Percentiles rank a stretch among this genome's conserved stretches.
Evolutionary conservation across 2,329 filamentous ascomycete genomes (phyloP).

Genomic region (Apiospora sp.): DNA sequence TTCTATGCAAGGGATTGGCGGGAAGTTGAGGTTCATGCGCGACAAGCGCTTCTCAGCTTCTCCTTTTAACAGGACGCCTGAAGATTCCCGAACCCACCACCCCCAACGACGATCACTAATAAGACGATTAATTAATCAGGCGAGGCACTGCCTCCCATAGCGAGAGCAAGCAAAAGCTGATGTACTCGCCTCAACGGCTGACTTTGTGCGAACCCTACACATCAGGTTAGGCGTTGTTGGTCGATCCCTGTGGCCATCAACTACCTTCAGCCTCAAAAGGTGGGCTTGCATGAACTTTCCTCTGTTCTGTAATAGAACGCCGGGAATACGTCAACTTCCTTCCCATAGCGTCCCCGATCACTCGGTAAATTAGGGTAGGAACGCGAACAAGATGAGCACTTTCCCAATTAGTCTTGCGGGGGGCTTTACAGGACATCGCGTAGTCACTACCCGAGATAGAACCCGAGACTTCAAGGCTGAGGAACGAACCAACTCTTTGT

Average conservation of each 20-base stretch:
- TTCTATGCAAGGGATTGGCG: not conserved
- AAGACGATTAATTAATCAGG: not conserved
- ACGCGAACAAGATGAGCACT: slow-evolving; percentile 8
- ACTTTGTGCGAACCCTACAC: not conserved
- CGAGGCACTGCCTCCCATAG: not conserved
- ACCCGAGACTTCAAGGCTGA: slow-evolving; percentile 14
- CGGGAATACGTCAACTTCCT: not conserved
- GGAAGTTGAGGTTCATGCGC: not conserved
- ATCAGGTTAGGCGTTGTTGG: slow-evolving; percentile 7
- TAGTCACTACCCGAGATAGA: not conserved
- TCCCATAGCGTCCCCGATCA: not conserved
- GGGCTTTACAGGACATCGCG: not conserved
- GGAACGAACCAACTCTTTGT: not conserved
- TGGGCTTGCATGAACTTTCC: slow-evolving; percentile 18
- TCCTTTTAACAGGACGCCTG: not conserved
- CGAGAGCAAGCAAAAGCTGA: not conserved
- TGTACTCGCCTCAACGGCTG: not conserved
- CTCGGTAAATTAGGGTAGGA: not conserved
- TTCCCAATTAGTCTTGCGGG: not conserved
- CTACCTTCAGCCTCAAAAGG: slow-evolving; percentile 19
- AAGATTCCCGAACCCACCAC: not conserved
- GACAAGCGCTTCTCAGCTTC: not conserved
- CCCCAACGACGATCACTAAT: not conserved
- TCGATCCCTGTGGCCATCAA: slow-evolving; percentile 1
- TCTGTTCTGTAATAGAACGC: slow-evolving; percentile 4